Conservation (phyloP, 177 flowering plant genomes). For the Vitis hybrid region DNA sequence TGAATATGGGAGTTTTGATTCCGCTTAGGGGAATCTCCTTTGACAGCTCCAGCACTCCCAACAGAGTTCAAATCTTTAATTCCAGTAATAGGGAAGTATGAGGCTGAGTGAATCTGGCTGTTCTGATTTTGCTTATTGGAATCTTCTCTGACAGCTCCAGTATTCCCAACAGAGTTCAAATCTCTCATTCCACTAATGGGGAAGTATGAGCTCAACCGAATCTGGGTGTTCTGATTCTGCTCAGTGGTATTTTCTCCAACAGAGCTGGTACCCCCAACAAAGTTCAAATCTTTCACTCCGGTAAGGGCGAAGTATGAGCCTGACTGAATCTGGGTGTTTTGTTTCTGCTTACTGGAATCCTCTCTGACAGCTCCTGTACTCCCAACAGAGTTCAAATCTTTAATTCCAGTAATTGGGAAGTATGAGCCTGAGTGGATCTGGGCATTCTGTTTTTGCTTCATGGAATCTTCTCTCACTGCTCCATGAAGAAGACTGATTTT, state of each 20-base stretch:
- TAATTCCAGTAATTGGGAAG: background rate
- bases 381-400: background rate
- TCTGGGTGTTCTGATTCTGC: slow-evolving; percentile 10
- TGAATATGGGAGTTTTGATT: too few relatives aligned
- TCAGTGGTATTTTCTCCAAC: background rate
- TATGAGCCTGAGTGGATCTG: slow-evolving; percentile 7
- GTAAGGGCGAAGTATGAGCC: slow-evolving; percentile 1
- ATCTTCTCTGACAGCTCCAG: too few relatives aligned
- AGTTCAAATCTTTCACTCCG: background rate
- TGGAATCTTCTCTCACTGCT: background rate
- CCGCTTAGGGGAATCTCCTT: too few relatives aligned
- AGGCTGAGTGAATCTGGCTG: too few relatives aligned
- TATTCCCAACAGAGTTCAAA: too few relatives aligned
- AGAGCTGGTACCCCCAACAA: too few relatives aligned
- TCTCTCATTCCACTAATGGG: background rate
- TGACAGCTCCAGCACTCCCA: too few relatives aligned
- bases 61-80: too few relatives aligned
- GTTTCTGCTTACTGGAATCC: slow-evolving; percentile 9
- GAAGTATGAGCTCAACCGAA: slow-evolving; percentile 11
- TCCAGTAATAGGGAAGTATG: too few relatives aligned
- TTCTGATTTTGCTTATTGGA: too few relatives aligned
- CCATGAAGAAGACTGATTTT: background rate
- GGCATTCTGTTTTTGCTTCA: slow-evolving; percentile 8
- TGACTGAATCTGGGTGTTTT: slow-evolving; percentile 6
- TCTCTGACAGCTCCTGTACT: too few relatives aligned